Evolutionary conservation across 805 yeast species (phyloP).

Genomic region (Phaffomyces opuntiae): DNA sequence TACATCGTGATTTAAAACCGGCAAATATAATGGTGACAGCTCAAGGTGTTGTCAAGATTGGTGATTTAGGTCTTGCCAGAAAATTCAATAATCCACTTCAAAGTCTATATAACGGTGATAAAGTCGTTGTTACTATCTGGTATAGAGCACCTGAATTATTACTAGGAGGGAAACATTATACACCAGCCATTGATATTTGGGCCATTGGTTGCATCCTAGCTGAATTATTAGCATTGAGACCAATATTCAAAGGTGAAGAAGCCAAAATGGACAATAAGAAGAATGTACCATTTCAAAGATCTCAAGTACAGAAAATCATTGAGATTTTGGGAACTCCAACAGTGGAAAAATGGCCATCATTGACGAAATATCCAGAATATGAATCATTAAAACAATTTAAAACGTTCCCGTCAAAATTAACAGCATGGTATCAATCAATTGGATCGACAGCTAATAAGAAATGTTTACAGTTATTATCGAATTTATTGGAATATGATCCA

Average conservation of each 20-base stretch:
- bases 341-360: constrained; percentile 67
- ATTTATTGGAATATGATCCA: constrained; percentile 79
- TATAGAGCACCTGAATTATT: constrained; percentile 89
- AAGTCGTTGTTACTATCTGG: constrained; percentile 96
- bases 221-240: constrained; percentile 80
- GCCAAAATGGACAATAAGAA: constrained; percentile 93
- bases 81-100: constrained; percentile 83
- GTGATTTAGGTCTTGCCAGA: constrained; percentile 89
- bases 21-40: constrained; percentile 95
- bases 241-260: constrained; percentile 96
- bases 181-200: constrained; percentile 92
- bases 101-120: constrained; percentile 83
- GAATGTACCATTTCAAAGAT: constrained; percentile 88
- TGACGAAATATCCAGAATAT: constrained; percentile 81
- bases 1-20: constrained; percentile 94
- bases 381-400: constrained; percentile 51
- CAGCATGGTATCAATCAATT: constrained; percentile 79
- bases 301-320: constrained; percentile 82
- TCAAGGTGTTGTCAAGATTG: constrained; percentile 88
- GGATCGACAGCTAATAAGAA: constrained; percentile 68
- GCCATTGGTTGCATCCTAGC: constrained; percentile 95
- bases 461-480: constrained; percentile 59
- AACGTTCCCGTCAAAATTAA: constrained; percentile 57
- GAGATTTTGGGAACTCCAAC: constrained; percentile 93
- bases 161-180: constrained; percentile 87